Evolutionary conservation across 2,329 filamentous ascomycete genomes (phyloP).

Genomic region (Aspergillus sojae): DNA sequence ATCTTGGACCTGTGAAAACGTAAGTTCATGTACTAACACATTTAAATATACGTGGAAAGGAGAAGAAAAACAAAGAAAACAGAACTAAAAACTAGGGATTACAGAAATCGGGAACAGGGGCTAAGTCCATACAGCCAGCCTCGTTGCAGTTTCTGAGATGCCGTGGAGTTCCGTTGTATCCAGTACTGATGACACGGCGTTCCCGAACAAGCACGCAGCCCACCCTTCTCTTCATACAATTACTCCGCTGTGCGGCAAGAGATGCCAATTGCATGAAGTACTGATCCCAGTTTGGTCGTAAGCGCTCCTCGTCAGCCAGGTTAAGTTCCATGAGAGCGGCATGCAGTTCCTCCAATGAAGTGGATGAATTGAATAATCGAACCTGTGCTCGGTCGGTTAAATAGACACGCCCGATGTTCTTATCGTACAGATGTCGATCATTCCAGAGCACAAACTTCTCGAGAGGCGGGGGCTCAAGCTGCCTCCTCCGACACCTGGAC

Average conservation of each 20-base stretch:
- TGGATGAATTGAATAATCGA: constrained; percentile 81
- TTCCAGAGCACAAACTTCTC: constrained; percentile 63
- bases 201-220: constrained; percentile 90
- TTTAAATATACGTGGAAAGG: not conserved
- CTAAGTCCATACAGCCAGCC: constrained; percentile 68
- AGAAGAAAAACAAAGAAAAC: not conserved
- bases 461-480: constrained; percentile 55
- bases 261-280: constrained; percentile 99
- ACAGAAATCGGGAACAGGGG: not conserved
- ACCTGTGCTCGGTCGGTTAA: constrained; percentile 81
- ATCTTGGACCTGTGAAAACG: constrained; percentile 59
- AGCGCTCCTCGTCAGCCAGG: constrained; percentile 73
- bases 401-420: constrained; percentile 66
- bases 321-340: constrained; percentile 72
- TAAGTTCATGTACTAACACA: constrained; percentile 5
- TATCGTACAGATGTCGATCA: constrained; percentile 75
- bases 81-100: not conserved
- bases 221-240: constrained; percentile 97
- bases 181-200: constrained; percentile 86
- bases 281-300: constrained; percentile 90
- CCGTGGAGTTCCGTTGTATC: constrained; percentile 96
- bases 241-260: constrained; percentile 84
- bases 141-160: constrained; percentile 88
- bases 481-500: constrained; percentile 51
- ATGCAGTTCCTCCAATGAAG: constrained; percentile 71